Evolutionary conservation across 1,139 yeast species (phyloP), one percentile per base, ranked within the genome.

Genomic region (Taiozyma onychis): DNA sequence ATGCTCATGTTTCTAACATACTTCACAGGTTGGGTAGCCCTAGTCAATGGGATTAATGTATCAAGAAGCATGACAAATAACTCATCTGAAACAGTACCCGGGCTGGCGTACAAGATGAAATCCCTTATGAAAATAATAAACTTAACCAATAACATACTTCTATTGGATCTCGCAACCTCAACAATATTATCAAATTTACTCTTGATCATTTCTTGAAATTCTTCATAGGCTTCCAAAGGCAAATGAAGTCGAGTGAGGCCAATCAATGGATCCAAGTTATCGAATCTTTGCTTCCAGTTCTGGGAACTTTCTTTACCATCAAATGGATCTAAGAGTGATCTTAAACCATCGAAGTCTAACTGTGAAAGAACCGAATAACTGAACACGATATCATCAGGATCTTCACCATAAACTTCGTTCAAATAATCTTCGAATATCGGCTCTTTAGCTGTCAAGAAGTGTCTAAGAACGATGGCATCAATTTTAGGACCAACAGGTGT

Each of bases 91-190:
- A 54, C 41, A 2, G 48, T 48, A 7, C 52, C 35, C 3, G 56
- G 41, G 16, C 24, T 37, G 11, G 41, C 60, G 49, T 51, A 61
- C 45, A 50, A 56, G 3, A 56, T 57, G 41, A 57, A 46, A 34
- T 62, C 64, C 45, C 64, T 55, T 3, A 56, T 35, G 42, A 62
- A 60, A 4, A 60, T 30, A 6, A 62, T 56, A 1, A 51, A 47
- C 42, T 55, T 60, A 1, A 46, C 47, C 30, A 57, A 39, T 2
- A 62, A 51, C 28, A 50, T 50, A 6, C 54, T 48, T 39, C 63
- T 54, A 2, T 46, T 43, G 0, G 64, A 59, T 4, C 47, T 44
- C 11, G 54, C 35, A 47, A 54, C 39, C 9, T 39, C 34, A 10
- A 60, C 39, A 7, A 62, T 52, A 16, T 52, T 53, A 5, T 54